Base-by-base conservation (phyloP, 2,329 filamentous ascomycete species). In the Acrocalymma vagum region DNA sequence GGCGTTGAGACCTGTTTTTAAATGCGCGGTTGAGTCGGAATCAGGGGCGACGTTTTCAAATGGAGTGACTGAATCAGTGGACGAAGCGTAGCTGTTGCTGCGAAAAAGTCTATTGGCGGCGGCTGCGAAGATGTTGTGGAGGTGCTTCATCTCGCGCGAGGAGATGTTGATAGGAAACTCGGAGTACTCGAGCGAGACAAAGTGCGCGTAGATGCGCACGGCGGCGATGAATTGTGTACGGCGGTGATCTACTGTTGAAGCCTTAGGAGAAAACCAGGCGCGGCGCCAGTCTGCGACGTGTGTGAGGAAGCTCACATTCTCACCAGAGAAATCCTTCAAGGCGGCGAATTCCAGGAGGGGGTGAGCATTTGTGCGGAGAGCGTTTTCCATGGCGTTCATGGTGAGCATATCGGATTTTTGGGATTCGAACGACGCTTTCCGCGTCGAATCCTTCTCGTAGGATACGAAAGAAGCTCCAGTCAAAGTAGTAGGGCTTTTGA, bases 91-190 rank as follows among this genome's bases (percentile, higher is more conserved):
- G 10, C 54, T 55, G 11, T 42, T 42, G 14, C 44, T 55, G 14
- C 59, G 47, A 22, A 56, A 51, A 1, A 67, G 51, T 5, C 51
- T 23, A 1, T 33, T 42, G 6, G 64, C 63, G 1, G 60, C 42
- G 6, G 23, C 28, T 29, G 56, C 55, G 23, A 69, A 68, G 7
- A 68, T 37, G 3, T 42, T 25, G 22, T 65, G 51, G 1, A 69
- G 50, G 4, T 46, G 48, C 20, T 62, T 62, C 50, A 59, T 61
- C 35, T 62, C 55, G 24, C 42, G 51, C 10, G 57, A 62, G 10
- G 55, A 62, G 9, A 69, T 62, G 39, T 69, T 69, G 48, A 69
- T 62, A 5, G 65, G 63, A 24, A 69, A 67, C 17, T 68, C 64
- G 2, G 65, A 63, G 27, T 58, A 60, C 15, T 61, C 58, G 7